Evolutionary conservation across 75 land plant genomes (phyloP), one percentile per base, ranked within the genome.

Genomic region (Chamaecyparis obtusa): DNA sequence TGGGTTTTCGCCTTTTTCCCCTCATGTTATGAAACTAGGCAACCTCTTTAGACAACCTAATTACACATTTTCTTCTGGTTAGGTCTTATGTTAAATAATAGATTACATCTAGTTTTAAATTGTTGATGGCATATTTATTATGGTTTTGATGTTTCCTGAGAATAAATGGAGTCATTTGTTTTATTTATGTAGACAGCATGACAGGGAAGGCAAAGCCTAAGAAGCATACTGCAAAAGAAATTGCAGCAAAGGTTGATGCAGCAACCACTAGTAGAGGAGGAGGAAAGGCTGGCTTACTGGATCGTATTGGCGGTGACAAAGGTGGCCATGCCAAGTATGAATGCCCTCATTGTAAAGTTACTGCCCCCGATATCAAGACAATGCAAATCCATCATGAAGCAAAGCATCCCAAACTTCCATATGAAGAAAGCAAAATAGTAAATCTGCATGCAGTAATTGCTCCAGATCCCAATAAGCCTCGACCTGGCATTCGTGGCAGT

Each of bases 191-290:
- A 86, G 86, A 27, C 84, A 74, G 30, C 44, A 96, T 96, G 98
- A 96, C 98, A 43, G 98, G 98, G 30, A 96, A 96, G 89, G 97
- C 98, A 82, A 96, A 96, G 97, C 98, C 98, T n/a, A 96, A 96
- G 97, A 96, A 96, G 97, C 98, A 96, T 92, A 96, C 98, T 54
- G 98, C 98, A 16, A 96, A 96, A 84, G 98, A 96, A 89, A 91
- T 96, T 69, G 96, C 96, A 24, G 88, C 94, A 14, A 96, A 96
- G 89, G 78, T 94, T 32, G 98, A 96, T 90, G 98, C 98, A 3
- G 98, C 98, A 27, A 93, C 95, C 1, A 96, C 98, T 24, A 96
- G 93, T 88, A 81, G 98, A 8, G 98, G 98, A 37, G 98, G 98
- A 3, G 98, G 98, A 35, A 96, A 94, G 84, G 98, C 98, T 0